Evolutionary conservation across 441 rosid genomes (phyloP).

Genomic region (Macaranga tanarius): DNA sequence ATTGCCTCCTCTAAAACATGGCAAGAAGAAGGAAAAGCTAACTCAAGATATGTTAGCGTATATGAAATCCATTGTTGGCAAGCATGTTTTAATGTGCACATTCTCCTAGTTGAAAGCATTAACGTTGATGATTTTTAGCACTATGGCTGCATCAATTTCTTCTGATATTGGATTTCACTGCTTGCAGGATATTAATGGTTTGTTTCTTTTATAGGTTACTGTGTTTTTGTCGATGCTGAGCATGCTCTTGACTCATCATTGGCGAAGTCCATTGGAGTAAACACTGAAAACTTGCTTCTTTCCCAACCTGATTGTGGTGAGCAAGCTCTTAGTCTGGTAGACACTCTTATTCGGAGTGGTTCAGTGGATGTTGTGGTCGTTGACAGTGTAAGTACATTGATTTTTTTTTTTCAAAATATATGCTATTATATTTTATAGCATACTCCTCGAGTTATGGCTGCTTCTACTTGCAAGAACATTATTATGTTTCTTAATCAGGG

Average conservation of each 20-base stretch:
- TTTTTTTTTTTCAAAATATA: slow-evolving; percentile 8
- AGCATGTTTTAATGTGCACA: background rate
- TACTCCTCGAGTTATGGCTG: background rate
- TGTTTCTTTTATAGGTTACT: slow-evolving; percentile 55
- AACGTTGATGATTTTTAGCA: background rate
- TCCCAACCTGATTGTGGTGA: slow-evolving; percentile 98
- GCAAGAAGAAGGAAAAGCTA: background rate
- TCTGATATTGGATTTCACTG: slow-evolving; percentile 1
- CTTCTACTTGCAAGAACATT: slow-evolving; percentile 1
- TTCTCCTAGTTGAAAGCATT: background rate
- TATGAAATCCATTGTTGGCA: background rate
- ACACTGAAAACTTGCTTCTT: slow-evolving; percentile 85
- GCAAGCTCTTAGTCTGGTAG: slow-evolving; percentile 95
- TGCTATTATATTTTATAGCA: slow-evolving; percentile 3
- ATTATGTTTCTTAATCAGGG: background rate
- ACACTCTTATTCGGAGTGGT: slow-evolving; percentile 89
- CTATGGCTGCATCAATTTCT: background rate
- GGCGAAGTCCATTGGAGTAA: slow-evolving; percentile 81
- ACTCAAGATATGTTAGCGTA: background rate
- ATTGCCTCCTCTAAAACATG: background rate
- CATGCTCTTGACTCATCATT: slow-evolving; percentile 93
- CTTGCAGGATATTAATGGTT: slow-evolving; percentile 12
- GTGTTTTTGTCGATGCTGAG: slow-evolving; percentile 95
- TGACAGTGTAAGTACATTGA: slow-evolving; percentile 77
- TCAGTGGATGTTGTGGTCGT: slow-evolving; percentile 95